phyloP scores from a whole-genome alignment of 306 rosid genomes.

The Cucumis cinereus region DNA sequence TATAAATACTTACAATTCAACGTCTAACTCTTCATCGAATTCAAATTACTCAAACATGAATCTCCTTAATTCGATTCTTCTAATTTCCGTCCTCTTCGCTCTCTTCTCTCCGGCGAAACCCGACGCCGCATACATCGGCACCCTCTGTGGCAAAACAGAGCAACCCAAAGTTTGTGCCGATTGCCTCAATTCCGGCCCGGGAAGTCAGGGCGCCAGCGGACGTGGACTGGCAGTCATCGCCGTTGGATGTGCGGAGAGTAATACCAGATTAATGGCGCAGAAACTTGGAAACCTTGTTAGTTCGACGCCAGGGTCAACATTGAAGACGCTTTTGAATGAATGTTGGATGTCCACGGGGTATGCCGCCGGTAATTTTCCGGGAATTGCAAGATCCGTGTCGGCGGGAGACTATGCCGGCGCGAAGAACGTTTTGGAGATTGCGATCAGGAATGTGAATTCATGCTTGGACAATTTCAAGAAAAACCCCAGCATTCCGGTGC shows the following conservation, averaged over 20 bases:
- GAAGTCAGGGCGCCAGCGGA: not conserved
- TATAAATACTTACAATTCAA: not conserved
- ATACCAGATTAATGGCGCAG: not conserved
- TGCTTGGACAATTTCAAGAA: not conserved
- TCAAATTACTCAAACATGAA: not conserved
- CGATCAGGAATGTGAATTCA: not conserved
- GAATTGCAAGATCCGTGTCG: not conserved
- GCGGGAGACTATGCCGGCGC: not conserved
- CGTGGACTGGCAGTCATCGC: conserved; percentile 1
- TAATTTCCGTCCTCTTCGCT: not conserved
- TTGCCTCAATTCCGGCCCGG: not conserved
- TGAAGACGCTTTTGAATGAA: not conserved
- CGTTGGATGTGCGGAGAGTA: not conserved
- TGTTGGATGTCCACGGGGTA: not conserved
- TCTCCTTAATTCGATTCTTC: not conserved
- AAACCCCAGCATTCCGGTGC: not conserved
- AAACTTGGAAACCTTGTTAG: not conserved
- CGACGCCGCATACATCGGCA: not conserved
- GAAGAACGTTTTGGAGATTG: not conserved
- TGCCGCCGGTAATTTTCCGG: not conserved
- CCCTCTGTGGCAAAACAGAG: not conserved
- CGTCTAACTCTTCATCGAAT: not conserved
- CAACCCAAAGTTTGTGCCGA: not conserved
- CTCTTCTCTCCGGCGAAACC: not conserved
- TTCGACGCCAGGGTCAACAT: not conserved